Evolutionary conservation across 176 grass and related monocot species (phyloP).

Genomic region (Saccharum officinarum): DNA sequence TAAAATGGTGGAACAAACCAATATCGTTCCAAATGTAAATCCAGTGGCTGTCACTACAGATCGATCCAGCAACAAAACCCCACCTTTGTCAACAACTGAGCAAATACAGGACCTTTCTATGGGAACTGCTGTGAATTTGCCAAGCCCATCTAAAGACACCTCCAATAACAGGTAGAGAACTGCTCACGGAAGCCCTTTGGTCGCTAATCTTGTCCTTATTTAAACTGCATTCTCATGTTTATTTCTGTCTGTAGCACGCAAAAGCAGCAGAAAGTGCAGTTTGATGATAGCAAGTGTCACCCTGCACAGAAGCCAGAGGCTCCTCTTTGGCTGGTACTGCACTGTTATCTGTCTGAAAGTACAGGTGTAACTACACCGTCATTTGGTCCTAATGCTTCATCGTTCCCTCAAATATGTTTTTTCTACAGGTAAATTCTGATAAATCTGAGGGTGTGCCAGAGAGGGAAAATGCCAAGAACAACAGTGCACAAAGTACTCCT

Average conservation of each 20-base stretch:
- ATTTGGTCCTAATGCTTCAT: conserved; percentile 15
- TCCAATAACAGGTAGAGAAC: conserved; percentile 34
- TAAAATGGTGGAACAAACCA: conserved; percentile 4
- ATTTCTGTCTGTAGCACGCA: conserved; percentile 29
- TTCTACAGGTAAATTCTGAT: conserved; percentile 32
- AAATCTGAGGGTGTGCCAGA: conserved; percentile 9
- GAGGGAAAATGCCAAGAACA: conserved; percentile 19
- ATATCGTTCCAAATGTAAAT: conserved; percentile 20
- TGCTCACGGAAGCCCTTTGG: background rate
- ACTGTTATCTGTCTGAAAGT: conserved; percentile 13
- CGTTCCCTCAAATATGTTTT: background rate
- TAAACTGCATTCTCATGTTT: background rate
- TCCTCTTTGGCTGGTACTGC: conserved; percentile 43
- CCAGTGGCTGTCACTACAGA: background rate
- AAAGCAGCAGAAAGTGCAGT: conserved; percentile 37
- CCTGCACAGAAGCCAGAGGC: conserved; percentile 17
- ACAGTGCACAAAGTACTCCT: conserved; percentile 36
- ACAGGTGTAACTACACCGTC: background rate
- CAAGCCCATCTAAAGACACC: conserved; percentile 14
- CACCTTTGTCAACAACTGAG: conserved; percentile 2
- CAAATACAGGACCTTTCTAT: conserved; percentile 38
- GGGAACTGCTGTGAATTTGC: background rate
- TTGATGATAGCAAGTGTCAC: conserved; percentile 16
- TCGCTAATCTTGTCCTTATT: background rate
- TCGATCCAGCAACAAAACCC: background rate